Conservation (phyloP, 257 asterid genomes). For the Solanum raphanifolium region DNA sequence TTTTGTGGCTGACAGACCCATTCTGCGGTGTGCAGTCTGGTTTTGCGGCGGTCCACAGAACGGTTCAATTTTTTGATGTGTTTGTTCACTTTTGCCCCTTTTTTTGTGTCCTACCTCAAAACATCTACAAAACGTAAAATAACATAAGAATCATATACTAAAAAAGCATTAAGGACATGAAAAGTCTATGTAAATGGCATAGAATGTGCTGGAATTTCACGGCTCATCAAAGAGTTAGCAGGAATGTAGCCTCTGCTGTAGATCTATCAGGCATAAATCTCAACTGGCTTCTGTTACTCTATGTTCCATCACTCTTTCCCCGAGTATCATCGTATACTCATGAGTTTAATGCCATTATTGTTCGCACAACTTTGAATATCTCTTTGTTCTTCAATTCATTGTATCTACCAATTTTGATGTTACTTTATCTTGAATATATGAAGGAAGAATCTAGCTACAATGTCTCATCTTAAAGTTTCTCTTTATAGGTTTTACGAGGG, state of each 20-base stretch:
- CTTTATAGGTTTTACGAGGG: conserved; percentile 48
- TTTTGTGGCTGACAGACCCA: background rate
- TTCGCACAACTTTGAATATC: background rate
- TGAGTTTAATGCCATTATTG: background rate
- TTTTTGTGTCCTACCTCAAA: background rate
- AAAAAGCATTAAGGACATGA: background rate
- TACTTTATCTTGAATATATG: background rate
- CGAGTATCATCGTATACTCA: background rate
- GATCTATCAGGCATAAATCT: background rate
- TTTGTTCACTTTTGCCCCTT: background rate
- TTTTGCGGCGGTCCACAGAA: background rate
- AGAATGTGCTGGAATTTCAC: background rate
- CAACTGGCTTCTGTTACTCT: background rate
- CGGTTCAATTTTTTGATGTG: background rate
- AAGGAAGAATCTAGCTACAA: background rate
- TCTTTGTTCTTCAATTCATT: background rate
- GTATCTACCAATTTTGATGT: background rate
- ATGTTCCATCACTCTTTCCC: background rate
- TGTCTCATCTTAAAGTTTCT: conserved; percentile 11
- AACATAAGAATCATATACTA: background rate
- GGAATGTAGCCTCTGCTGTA: background rate
- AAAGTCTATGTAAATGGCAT: background rate
- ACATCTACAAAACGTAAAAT: too few relatives aligned
- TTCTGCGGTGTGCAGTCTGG: background rate
- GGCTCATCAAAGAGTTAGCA: background rate